phyloP scores from a whole-genome alignment of 2,329 filamentous ascomycete genomes.

The Neodidymelliopsis sp. region DNA sequence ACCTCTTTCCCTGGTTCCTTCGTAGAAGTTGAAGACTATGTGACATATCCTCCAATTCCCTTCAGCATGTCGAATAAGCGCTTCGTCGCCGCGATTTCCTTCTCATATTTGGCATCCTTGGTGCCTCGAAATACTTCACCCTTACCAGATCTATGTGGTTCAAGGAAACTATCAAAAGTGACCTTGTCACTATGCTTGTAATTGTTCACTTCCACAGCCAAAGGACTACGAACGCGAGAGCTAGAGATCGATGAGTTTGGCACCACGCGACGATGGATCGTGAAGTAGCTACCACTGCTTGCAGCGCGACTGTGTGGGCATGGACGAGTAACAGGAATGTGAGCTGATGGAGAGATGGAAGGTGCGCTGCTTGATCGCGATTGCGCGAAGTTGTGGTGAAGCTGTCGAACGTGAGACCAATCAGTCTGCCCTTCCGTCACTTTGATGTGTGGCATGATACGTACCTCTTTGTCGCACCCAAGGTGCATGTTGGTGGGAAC shows the following conservation, averaged over 20 bases:
- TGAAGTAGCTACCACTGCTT: constrained; percentile 23
- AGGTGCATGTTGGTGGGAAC: constrained; percentile 14
- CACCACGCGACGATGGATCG: neutral
- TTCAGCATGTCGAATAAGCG: too few species aligned
- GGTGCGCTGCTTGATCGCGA: neutral
- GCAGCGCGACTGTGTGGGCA: constrained; percentile 3
- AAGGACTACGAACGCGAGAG: constrained; percentile 19
- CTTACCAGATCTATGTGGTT: constrained; percentile 34
- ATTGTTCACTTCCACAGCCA: constrained; percentile 7
- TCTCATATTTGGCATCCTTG: constrained; percentile 9
- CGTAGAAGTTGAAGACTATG: too few species aligned
- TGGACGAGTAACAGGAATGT: too few species aligned
- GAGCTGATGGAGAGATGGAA: neutral
- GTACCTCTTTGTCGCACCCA: constrained; percentile 22
- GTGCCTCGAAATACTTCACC: constrained; percentile 31
- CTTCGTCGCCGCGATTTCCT: neutral
- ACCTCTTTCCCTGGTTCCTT: too few species aligned
- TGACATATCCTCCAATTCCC: too few species aligned
- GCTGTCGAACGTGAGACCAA: constrained; percentile 11
- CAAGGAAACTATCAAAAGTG: constrained; percentile 40
- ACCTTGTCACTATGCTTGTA: constrained; percentile 20
- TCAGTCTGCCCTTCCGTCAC: constrained; percentile 10
- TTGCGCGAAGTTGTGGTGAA: neutral
- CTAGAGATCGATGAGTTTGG: neutral
- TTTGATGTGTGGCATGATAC: constrained; percentile 18